Percentiles rank a stretch among this genome's conserved stretches.
phyloP scores from a whole-genome alignment of 108 stramenopile species.

The Nitzschia sp. region DNA sequence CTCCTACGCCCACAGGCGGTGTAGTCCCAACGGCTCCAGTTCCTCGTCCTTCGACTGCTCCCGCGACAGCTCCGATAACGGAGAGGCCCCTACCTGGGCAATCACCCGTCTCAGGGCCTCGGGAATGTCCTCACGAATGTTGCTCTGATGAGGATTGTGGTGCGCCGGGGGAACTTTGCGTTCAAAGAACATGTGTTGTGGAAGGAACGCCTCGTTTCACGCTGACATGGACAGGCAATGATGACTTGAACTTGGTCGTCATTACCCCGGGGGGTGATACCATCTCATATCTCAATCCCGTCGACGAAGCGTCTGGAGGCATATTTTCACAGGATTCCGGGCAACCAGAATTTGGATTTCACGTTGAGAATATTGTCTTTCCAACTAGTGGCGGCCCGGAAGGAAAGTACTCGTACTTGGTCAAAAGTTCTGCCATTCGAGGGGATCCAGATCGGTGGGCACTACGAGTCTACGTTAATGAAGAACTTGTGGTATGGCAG shows the following conservation, averaged over 20 bases:
- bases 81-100: constrained; percentile 6
- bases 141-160: constrained; percentile 22
- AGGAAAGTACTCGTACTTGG: constrained; percentile 30
- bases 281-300: constrained; percentile 18
- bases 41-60: neutral
- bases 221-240: constrained; percentile 37
- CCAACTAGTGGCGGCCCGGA: constrained; percentile 1
- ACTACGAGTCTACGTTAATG: constrained; percentile 16
- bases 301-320: constrained; percentile 33
- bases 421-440: neutral
- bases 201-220: constrained; percentile 40
- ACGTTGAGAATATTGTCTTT: constrained; percentile 32
- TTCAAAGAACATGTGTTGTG: constrained; percentile 22
- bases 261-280: constrained; percentile 28
- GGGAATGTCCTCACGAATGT: constrained; percentile 25
- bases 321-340: constrained; percentile 23
- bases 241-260: constrained; percentile 23
- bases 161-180: constrained; percentile 4
- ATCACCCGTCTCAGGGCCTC: neutral
- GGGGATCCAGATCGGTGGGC: constrained; percentile 23
- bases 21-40: neutral
- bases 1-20: neutral
- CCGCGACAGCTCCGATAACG: neutral
- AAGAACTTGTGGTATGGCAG: constrained; percentile 12
- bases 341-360: constrained; percentile 28